These are phyloP conservation scores for Scorias spongiosa DNA, from an alignment of 2,329 filamentous ascomycete species.

Conservation along the genomic window DNA sequence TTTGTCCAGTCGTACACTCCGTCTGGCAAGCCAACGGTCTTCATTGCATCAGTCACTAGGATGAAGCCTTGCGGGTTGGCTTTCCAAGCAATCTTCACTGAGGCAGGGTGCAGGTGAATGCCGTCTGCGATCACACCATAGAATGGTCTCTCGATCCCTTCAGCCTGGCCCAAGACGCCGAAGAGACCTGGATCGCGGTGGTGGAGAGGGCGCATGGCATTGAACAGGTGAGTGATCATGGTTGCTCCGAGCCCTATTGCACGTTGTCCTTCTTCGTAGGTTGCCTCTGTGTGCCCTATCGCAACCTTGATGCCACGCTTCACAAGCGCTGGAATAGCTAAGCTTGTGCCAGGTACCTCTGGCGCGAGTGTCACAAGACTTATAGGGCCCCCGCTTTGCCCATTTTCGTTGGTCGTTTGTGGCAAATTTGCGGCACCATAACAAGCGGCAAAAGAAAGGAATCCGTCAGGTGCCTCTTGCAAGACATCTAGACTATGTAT, in stretches of 20 bases:
- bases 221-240: constrained; percentile 91
- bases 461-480: constrained; percentile 41
- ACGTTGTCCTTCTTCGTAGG: constrained; percentile 62
- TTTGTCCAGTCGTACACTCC: constrained; percentile 81
- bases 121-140: constrained; percentile 87
- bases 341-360: constrained; percentile 49
- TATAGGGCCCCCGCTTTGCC: constrained; percentile 29
- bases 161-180: constrained; percentile 56
- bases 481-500: constrained; percentile 67
- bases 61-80: constrained; percentile 74
- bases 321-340: constrained; percentile 51
- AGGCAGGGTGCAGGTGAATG: constrained; percentile 76
- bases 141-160: constrained; percentile 43
- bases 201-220: constrained; percentile 80
- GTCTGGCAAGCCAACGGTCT: constrained; percentile 68
- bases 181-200: constrained; percentile 87
- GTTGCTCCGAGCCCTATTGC: constrained; percentile 61
- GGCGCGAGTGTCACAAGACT: constrained; percentile 79
- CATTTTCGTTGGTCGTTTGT: constrained; percentile 17
- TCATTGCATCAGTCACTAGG: constrained; percentile 86
- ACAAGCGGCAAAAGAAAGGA: constrained; percentile 51
- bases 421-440: constrained; percentile 58
- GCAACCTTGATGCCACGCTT: constrained; percentile 57
- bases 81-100: constrained; percentile 77
- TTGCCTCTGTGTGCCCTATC: constrained; percentile 76